These are phyloP conservation scores for Suhomyces coccinellae DNA, from an alignment of 1,139 yeast genomes.

Conservation along the genomic window DNA sequence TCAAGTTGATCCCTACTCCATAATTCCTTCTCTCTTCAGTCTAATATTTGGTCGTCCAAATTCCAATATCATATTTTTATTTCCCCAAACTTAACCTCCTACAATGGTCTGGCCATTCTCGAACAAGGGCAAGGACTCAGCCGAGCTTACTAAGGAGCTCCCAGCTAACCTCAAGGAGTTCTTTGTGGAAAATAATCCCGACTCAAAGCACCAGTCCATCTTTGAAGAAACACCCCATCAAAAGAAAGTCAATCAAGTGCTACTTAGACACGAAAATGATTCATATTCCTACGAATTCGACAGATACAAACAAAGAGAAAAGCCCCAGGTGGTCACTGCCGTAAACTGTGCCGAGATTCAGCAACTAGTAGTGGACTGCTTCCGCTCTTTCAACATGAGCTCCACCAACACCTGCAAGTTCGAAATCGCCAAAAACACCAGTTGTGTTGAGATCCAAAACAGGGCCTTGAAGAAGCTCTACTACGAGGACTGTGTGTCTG, in stretches of 20 bases:
- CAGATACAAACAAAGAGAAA: conserved; percentile 33
- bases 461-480: conserved; percentile 36
- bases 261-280: conserved; percentile 20
- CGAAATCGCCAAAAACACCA: conserved; percentile 28
- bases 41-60: background rate
- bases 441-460: conserved; percentile 38
- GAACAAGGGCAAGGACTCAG: conserved; percentile 23
- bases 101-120: conserved; percentile 18
- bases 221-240: conserved; percentile 32
- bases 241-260: conserved; percentile 30
- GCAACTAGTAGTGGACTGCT: conserved; percentile 39
- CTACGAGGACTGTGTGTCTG: conserved; percentile 41
- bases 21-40: too few species aligned
- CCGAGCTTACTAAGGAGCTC: conserved; percentile 34
- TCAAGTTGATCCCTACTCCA: too few species aligned
- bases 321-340: conserved; percentile 26
- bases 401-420: conserved; percentile 30
- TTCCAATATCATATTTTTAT: background rate
- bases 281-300: conserved; percentile 32
- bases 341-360: conserved; percentile 49
- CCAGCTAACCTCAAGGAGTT: conserved; percentile 32
- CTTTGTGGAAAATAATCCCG: conserved; percentile 36
- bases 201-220: conserved; percentile 24
- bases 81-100: background rate
- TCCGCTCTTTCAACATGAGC: conserved; percentile 34